Base-by-base conservation (phyloP, 2,329 filamentous ascomycete genomes). In the Akanthomyces lecanii region DNA sequence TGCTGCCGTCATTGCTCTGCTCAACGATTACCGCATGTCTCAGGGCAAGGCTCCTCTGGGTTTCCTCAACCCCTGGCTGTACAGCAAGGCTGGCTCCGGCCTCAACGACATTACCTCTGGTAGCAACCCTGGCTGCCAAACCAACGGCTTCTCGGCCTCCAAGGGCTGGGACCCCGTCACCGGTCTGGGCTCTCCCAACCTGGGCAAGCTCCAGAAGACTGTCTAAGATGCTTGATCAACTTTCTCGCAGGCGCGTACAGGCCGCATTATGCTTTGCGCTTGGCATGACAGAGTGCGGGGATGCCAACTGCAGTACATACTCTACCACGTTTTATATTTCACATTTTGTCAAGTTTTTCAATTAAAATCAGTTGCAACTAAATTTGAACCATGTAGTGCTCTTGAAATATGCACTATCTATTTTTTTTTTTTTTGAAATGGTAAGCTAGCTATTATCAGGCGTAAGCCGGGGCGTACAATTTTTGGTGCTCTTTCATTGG, bases 41-140 rank as follows among this genome's bases (percentile, higher is more conserved):
- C 67, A 70, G 33, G 73, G 72, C 0, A 69, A 72, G 66, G 54
- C 72, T 1, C 71, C 77, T 1, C 69, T 81, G 21, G 78, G 79
- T 1, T 81, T 81, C 64, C 68, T 81, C 5, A 81, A 81, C 63
- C 78, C 78, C 0, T 75, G 72, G 70, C 66, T 77, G 52, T 78
- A 77, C 67, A 69, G 68, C 51, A 63, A 61, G 21, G 65, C 65
- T 18, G 52, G 62, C 59, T 42, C 61, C 33, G 67, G 56, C 21
- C 61, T 71, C 28, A 66, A 63, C 2, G 69, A 70, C n/a, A 66
- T 71, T 28, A 64, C 63, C 14, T 61, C 51, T 2, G 69, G 67
- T 2, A 36, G 25, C 44, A 62, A 61, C 52, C 63, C 62, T 33
- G 67, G 61, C 16, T 68, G 67, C 40, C 42, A 66, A 54, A 66